Evolutionary conservation across 306 rosid species (phyloP).

Genomic region (Cucurbita maxima): DNA sequence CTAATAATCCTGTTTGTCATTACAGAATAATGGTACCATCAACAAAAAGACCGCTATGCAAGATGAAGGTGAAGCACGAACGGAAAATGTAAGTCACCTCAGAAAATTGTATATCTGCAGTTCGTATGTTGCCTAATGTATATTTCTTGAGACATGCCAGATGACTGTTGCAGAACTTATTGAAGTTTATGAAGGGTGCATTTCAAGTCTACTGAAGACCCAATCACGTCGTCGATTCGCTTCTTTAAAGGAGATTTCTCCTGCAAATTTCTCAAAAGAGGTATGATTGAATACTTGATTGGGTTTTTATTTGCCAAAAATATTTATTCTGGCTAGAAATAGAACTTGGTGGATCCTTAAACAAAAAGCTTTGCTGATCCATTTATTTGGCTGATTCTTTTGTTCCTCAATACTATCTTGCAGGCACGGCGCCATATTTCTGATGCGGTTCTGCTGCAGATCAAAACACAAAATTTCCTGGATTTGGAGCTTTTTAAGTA

Average conservation of each 20-base stretch:
- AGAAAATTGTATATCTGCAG: neutral
- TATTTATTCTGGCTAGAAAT: neutral
- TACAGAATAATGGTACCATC: conserved; percentile 46
- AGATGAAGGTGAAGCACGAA: conserved; percentile 34
- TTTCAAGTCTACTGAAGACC: conserved; percentile 47
- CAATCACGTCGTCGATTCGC: conserved; percentile 42
- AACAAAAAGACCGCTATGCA: conserved; percentile 20
- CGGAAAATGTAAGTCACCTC: conserved; percentile 35
- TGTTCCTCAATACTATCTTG: conserved; percentile 5
- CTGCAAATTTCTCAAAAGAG: conserved; percentile 82
- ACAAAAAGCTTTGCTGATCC: neutral
- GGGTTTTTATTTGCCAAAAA: neutral
- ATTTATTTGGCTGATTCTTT: neutral
- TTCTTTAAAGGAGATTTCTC: conserved; percentile 69
- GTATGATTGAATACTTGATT: conserved; percentile 5
- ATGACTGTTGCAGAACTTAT: conserved; percentile 75
- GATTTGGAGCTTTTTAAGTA: conserved; percentile 73
- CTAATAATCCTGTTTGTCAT: conserved; percentile 16
- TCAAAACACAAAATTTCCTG: conserved; percentile 61
- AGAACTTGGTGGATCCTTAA: neutral
- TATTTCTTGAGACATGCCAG: conserved; percentile 25
- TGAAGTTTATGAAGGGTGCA: conserved; percentile 66
- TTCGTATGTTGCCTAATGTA: neutral
- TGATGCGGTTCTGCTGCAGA: conserved; percentile 41
- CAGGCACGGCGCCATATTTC: conserved; percentile 73